A percentile compares a stretch with the other conserved stretches of the same genome.
These are phyloP conservation scores for Leishmania guyanensis DNA, from an alignment of 208 protist species.

Conservation along the genomic window DNA sequence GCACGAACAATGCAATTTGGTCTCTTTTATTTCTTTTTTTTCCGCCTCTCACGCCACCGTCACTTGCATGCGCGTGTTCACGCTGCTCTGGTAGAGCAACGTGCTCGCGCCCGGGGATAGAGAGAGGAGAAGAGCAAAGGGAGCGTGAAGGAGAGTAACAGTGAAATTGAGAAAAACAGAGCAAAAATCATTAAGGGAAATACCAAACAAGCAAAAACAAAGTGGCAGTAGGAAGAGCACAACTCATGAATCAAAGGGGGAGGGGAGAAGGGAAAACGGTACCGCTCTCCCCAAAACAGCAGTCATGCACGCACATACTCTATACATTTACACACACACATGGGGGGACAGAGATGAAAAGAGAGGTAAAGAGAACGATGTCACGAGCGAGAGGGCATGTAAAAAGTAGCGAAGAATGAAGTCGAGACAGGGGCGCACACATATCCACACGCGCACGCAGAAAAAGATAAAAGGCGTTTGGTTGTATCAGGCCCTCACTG, in stretches of 20 bases:
- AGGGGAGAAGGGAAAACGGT: background rate
- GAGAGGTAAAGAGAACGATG: background rate
- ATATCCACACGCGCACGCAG: background rate
- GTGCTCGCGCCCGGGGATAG: background rate
- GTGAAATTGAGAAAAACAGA: background rate
- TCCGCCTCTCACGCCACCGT: background rate
- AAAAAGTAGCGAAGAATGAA: background rate
- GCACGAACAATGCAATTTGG: background rate
- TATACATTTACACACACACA: background rate
- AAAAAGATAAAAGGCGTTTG: background rate
- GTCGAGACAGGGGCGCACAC: background rate
- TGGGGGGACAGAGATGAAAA: background rate
- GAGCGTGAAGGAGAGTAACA: background rate
- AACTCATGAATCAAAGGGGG: background rate
- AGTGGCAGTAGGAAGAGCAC: background rate
- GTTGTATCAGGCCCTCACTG: background rate
- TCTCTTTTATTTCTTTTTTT: background rate
- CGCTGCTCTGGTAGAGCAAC: background rate
- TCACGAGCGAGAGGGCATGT: background rate
- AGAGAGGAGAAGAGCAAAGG: background rate
- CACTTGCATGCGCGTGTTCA: background rate
- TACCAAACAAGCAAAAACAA: conserved; percentile 1
- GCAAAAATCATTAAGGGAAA: background rate
- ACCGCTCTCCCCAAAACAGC: background rate
- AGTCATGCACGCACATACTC: background rate